Conservation (phyloP, 1,284 basidiomycete species). For the Irpex sp. region DNA sequence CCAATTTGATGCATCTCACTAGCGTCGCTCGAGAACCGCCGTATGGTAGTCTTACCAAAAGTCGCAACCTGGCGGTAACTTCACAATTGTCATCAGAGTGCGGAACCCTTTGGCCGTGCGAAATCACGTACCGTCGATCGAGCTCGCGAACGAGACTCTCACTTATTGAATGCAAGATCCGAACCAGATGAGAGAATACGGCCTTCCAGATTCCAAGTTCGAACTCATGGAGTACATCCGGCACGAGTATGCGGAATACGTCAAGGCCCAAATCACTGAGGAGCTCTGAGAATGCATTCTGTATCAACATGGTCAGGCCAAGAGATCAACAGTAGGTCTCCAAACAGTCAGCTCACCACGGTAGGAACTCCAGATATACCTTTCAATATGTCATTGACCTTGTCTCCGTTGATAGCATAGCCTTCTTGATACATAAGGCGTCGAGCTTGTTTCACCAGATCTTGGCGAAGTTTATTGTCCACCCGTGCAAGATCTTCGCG, state of each 20-base stretch:
- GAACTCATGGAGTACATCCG: slow-evolving; percentile 24
- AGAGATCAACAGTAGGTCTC: too few relatives aligned
- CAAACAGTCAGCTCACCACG: neutral
- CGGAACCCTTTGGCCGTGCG: too few relatives aligned
- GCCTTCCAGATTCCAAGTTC: slow-evolving; percentile 26
- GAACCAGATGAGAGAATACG: slow-evolving; percentile 20
- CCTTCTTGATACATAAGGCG: neutral
- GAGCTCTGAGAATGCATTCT: neutral
- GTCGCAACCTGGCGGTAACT: slow-evolving; percentile 11
- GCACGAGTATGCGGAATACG: slow-evolving; percentile 16
- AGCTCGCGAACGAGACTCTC: slow-evolving; percentile 9
- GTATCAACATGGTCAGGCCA: neutral
- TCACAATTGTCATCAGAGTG: too few relatives aligned
- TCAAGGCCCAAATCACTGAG: slow-evolving; percentile 2
- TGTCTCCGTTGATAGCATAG: neutral
- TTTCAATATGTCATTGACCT: neutral
- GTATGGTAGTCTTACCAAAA: slow-evolving; percentile 23
- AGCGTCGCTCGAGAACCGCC: slow-evolving; percentile 18
- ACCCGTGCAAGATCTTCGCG: neutral
- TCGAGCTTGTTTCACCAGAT: neutral
- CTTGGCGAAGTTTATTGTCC: neutral
- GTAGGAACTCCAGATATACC: neutral
- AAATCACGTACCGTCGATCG: slow-evolving; percentile 14
- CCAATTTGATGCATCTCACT: slow-evolving; percentile 23
- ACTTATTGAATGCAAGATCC: slow-evolving; percentile 15